Evolutionary conservation across 805 yeast species (phyloP).

Genomic region (Lipomyces lipofer): DNA sequence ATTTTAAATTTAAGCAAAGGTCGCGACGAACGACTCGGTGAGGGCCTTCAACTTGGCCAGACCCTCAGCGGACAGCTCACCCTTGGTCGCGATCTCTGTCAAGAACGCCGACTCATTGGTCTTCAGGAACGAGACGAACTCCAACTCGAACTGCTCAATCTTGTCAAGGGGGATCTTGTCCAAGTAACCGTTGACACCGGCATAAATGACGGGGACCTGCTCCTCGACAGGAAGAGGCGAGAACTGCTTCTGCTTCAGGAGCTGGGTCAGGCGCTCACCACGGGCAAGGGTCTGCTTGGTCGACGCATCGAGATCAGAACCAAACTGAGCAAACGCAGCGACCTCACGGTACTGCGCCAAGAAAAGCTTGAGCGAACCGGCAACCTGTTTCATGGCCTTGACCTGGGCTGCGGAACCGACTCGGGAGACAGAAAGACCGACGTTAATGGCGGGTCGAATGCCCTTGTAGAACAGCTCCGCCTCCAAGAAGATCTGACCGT

Average conservation of each 20-base stretch:
- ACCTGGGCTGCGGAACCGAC: slow-evolving; percentile 99
- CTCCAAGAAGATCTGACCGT: slow-evolving; percentile 98
- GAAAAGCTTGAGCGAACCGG: slow-evolving; percentile 99
- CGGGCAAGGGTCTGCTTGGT: slow-evolving; percentile 98
- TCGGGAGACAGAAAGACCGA: slow-evolving; percentile 99
- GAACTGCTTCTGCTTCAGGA: slow-evolving; percentile 97
- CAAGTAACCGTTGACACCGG: slow-evolving; percentile 99
- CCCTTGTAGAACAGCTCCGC: slow-evolving; percentile 99
- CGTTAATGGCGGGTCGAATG: slow-evolving; percentile 99
- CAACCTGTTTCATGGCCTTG: slow-evolving; percentile 99
- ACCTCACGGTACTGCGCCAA: slow-evolving; percentile 99
- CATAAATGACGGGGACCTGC: slow-evolving; percentile 97
- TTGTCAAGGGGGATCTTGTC: slow-evolving; percentile 82
- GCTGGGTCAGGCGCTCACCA: slow-evolving; percentile 99
- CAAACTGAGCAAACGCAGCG: slow-evolving; percentile 99
- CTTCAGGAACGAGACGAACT: slow-evolving; percentile 89
- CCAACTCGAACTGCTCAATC: slow-evolving; percentile 87
- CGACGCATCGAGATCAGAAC: slow-evolving; percentile 99
- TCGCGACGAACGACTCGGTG: slow-evolving; percentile 88
- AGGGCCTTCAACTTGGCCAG: slow-evolving; percentile 86
- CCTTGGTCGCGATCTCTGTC: slow-evolving; percentile 80
- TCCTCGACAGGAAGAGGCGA: slow-evolving; percentile 97
- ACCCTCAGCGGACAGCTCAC: slow-evolving; percentile 85
- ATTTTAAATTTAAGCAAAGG: slow-evolving; percentile 50
- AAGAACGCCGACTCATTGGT: slow-evolving; percentile 84